These are phyloP conservation scores for Peribolospora kevripleyi DNA, from an alignment of 768 basidiomycete species.

Conservation along the genomic window DNA sequence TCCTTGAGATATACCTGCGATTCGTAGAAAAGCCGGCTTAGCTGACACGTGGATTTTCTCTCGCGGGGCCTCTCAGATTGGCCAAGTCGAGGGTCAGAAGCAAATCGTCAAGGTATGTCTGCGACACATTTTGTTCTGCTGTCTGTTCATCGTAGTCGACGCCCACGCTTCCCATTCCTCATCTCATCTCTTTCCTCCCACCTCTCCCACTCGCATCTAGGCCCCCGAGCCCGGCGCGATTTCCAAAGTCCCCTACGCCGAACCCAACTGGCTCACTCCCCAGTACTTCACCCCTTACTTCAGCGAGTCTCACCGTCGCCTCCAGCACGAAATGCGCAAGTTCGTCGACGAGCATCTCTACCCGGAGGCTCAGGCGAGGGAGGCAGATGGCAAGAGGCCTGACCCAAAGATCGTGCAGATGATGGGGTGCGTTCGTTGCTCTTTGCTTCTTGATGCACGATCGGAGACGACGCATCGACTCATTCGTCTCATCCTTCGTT, in stretches of 20 bases:
- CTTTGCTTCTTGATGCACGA: neutral
- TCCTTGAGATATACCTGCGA: conserved; percentile 27
- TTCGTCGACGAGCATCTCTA: conserved; percentile 45
- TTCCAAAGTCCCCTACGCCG: conserved; percentile 61
- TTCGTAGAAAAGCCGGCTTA: conserved; percentile 27
- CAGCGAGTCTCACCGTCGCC: conserved; percentile 40
- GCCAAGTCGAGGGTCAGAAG: conserved; percentile 2
- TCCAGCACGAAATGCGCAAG: conserved; percentile 39
- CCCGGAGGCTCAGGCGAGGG: conserved; percentile 50
- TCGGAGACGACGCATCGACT: too few relatives aligned
- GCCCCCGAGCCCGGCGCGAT: conserved; percentile 32
- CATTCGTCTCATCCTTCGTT: too few relatives aligned
- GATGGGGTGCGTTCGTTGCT: conserved; percentile 39
- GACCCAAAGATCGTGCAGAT: conserved; percentile 49
- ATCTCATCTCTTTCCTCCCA: too few relatives aligned
- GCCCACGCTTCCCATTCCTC: neutral
- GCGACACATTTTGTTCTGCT: too few relatives aligned
- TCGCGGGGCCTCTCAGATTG: too few relatives aligned
- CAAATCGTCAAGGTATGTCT: conserved; percentile 8
- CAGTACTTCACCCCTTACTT: conserved; percentile 58
- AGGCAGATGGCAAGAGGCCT: conserved; percentile 74
- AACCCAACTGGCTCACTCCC: conserved; percentile 53
- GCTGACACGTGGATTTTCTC: too few relatives aligned
- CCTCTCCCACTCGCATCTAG: conserved; percentile 18
- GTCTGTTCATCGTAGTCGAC: neutral